A percentile compares a stretch with the other conserved stretches of the same genome.
Conservation (phyloP, 1,284 basidiomycete species). For the Somion occarium region DNA sequence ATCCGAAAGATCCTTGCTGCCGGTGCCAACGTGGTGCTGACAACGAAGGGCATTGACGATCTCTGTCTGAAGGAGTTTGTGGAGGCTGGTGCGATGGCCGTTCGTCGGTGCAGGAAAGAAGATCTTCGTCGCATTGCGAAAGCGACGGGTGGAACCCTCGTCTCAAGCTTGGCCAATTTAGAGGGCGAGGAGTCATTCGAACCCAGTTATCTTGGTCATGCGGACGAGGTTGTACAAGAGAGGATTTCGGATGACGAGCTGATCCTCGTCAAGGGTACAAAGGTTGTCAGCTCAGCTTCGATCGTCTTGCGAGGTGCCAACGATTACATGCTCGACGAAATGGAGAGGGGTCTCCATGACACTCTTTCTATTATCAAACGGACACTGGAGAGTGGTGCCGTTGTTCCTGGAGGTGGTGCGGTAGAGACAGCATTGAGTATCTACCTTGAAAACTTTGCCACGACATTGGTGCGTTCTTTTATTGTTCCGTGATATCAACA, state of each 20-base stretch:
- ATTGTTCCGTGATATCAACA: neutral
- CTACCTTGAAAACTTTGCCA: constrained; percentile 99
- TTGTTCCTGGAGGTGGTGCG: constrained; percentile 97
- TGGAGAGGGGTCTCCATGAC: constrained; percentile 97
- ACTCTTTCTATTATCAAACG: constrained; percentile 95
- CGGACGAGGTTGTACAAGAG: constrained; percentile 97
- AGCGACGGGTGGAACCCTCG: constrained; percentile 92
- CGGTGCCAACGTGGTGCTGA: constrained; percentile 96
- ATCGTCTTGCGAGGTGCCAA: constrained; percentile 96
- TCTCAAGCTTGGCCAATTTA: constrained; percentile 92
- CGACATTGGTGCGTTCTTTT: constrained; percentile 71
- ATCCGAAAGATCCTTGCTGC: constrained; percentile 95
- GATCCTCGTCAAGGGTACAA: constrained; percentile 96
- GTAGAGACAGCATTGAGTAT: constrained; percentile 97
- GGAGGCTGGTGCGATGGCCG: constrained; percentile 98
- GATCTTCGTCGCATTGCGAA: constrained; percentile 96
- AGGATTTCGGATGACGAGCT: constrained; percentile 98
- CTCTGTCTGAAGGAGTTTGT: constrained; percentile 98
- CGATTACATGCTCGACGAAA: constrained; percentile 99
- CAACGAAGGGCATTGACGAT: constrained; percentile 99
- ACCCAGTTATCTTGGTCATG: constrained; percentile 81
- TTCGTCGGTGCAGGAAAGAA: constrained; percentile 96
- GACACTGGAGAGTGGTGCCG: constrained; percentile 92
- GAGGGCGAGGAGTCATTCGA: constrained; percentile 99
- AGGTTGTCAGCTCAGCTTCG: constrained; percentile 90